These are phyloP conservation scores for Fusarium nygamai DNA, from an alignment of 2,329 filamentous ascomycete genomes.

Conservation along the genomic window DNA sequence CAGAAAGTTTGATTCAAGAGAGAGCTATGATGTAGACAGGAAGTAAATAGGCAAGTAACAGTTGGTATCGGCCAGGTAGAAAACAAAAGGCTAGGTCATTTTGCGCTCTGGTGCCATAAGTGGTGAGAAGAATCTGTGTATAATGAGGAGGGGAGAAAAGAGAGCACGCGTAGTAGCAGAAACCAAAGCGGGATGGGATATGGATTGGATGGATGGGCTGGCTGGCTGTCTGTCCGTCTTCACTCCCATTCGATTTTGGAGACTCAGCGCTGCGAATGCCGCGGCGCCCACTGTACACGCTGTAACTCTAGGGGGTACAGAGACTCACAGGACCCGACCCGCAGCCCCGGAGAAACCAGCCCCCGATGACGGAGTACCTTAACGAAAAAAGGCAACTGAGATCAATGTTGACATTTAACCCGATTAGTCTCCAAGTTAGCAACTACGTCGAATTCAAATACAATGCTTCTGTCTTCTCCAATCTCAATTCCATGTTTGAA, in stretches of 20 bases:
- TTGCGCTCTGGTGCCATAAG: slow-evolving; percentile 31
- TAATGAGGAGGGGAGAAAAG: slow-evolving; percentile 36
- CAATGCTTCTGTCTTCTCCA: not conserved
- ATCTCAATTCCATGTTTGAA: not conserved
- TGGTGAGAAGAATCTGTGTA: slow-evolving; percentile 29
- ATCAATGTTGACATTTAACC: not conserved
- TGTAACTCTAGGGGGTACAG: slow-evolving; percentile 10
- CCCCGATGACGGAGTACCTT: slow-evolving; percentile 38
- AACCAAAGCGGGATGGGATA: slow-evolving; percentile 36
- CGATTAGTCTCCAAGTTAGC: not conserved
- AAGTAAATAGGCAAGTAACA: slow-evolving; percentile 29
- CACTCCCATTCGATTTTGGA: slow-evolving; percentile 39
- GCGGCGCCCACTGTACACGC: slow-evolving; percentile 18
- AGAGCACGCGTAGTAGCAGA: slow-evolving; percentile 38
- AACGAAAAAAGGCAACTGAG: slow-evolving; percentile 33
- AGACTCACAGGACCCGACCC: slow-evolving; percentile 30
- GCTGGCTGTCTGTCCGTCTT: slow-evolving; percentile 23
- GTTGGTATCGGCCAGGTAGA: slow-evolving; percentile 32
- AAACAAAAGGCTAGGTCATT: slow-evolving; percentile 40
- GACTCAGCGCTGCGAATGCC: slow-evolving; percentile 36
- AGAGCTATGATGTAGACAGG: slow-evolving; percentile 13
- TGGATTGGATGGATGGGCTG: not conserved
- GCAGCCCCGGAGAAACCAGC: slow-evolving; percentile 36
- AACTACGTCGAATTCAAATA: not conserved
- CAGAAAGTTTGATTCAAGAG: slow-evolving; percentile 22